These are phyloP conservation scores for Xylaria hypoxylon DNA, from an alignment of 2,329 filamentous ascomycete genomes.

Conservation along the genomic window DNA sequence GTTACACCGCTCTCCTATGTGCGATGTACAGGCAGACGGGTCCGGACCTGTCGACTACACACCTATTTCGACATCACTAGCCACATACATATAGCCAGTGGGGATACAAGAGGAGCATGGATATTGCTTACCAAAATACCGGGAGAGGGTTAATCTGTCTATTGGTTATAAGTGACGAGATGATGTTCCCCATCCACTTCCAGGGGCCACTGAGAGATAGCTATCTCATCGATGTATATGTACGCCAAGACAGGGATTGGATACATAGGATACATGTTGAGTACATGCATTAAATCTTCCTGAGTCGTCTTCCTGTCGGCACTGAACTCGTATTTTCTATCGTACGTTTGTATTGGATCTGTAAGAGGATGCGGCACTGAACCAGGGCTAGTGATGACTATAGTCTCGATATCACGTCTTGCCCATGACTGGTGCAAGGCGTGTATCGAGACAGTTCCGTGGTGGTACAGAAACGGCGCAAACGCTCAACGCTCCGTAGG, in stretches of 20 bases:
- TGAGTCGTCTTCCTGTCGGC: slow-evolving; percentile 1
- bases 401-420: neutral
- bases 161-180: slow-evolving; percentile 26
- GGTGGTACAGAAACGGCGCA: slow-evolving; percentile 27
- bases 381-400: neutral
- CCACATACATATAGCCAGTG: slow-evolving; percentile 13
- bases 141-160: slow-evolving; percentile 25
- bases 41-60: slow-evolving; percentile 16
- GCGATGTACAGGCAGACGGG: slow-evolving; percentile 11
- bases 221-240: slow-evolving; percentile 23
- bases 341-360: slow-evolving; percentile 1
- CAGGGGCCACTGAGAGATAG: slow-evolving; percentile 1
- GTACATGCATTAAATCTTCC: slow-evolving; percentile 13
- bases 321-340: neutral
- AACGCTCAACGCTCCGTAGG: neutral
- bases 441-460: neutral
- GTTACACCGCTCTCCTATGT: slow-evolving; percentile 13
- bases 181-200: slow-evolving; percentile 22
- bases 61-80: slow-evolving; percentile 9
- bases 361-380: neutral
- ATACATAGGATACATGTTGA: slow-evolving; percentile 25
- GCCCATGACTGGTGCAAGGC: neutral
- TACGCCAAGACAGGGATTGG: slow-evolving; percentile 26
- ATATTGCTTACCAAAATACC: slow-evolving; percentile 25
- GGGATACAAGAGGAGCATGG: slow-evolving; percentile 24